A percentile compares a stretch with the other conserved stretches of the same genome.
These are phyloP conservation scores for Phytophthora pluvialis DNA, from an alignment of 352 stramenopile genomes.

Conservation along the genomic window DNA sequence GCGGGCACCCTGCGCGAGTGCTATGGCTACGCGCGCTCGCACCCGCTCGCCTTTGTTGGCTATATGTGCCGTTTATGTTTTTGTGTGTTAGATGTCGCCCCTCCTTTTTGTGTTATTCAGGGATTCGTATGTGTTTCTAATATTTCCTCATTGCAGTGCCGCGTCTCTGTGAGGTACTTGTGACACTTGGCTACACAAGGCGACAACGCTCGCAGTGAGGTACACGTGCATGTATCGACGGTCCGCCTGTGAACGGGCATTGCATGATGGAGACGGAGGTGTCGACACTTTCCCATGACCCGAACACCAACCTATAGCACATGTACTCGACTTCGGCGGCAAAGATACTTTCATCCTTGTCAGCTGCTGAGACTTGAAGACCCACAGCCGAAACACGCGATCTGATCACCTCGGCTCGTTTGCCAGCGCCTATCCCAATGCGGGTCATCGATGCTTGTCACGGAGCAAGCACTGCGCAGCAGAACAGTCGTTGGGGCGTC, in stretches of 20 bases:
- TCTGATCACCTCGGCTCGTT: slow-evolving; percentile 26
- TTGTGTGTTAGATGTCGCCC: too few species aligned
- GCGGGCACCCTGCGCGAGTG: too few species aligned
- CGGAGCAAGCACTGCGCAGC: neutral
- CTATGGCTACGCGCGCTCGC: too few species aligned
- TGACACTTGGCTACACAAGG: slow-evolving; percentile 38
- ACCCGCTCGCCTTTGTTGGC: too few species aligned
- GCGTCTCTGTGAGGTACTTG: slow-evolving; percentile 34
- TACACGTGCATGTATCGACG: too few species aligned
- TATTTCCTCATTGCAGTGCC: slow-evolving; percentile 8
- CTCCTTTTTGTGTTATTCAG: too few species aligned
- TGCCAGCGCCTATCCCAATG: slow-evolving; percentile 27
- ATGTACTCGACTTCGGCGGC: neutral
- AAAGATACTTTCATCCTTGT: slow-evolving; percentile 27
- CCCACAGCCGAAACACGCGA: neutral
- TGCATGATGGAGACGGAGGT: neutral
- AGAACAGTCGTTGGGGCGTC: slow-evolving; percentile 21
- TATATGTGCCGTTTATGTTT: too few species aligned
- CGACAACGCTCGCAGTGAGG: slow-evolving; percentile 13
- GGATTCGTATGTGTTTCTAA: too few species aligned
- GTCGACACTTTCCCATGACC: neutral
- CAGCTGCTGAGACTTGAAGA: slow-evolving; percentile 5
- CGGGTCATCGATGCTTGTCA: neutral
- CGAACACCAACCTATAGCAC: too few species aligned
- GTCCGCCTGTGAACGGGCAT: too few species aligned